These are phyloP conservation scores for Cladosporium sp. DNA, from an alignment of 2,329 filamentous ascomycete species.

Conservation along the genomic window DNA sequence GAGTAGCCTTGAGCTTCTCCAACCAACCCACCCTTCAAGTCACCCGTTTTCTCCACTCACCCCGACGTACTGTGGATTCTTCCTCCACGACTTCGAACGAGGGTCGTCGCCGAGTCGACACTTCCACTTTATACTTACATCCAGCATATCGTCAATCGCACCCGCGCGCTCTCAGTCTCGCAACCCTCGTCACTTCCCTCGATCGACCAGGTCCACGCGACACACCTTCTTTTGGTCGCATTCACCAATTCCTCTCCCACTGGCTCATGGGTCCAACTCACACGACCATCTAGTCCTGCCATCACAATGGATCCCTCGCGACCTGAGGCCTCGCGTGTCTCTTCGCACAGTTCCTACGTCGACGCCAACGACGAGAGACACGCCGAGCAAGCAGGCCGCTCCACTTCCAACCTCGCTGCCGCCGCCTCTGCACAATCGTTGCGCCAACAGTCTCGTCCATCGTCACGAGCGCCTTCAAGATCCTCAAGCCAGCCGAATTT, in stretches of 20 bases:
- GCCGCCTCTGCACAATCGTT: conserved; percentile 32
- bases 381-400: conserved; percentile 31
- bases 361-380: conserved; percentile 20
- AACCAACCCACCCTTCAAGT: background rate
- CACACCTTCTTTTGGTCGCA: background rate
- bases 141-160: background rate
- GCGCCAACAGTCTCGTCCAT: conserved; percentile 24
- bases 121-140: background rate
- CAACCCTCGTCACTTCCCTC: background rate
- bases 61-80: conserved; percentile 1
- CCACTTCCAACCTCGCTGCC: conserved; percentile 28
- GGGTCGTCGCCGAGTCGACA: background rate
- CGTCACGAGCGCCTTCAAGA: conserved; percentile 14
- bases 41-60: conserved; percentile 4
- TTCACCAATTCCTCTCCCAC: background rate
- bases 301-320: conserved; percentile 8
- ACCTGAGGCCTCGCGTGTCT: conserved; percentile 10
- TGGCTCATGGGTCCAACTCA: conserved; percentile 3
- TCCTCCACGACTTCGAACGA: background rate
- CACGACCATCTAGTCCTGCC: background rate
- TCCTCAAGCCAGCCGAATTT: conserved; percentile 17
- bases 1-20: too few species aligned
- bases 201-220: background rate
- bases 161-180: background rate
- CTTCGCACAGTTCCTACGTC: conserved; percentile 18